Conservation (phyloP, 2,329 filamentous ascomycete species). For the Hypomyces perniciosus region DNA sequence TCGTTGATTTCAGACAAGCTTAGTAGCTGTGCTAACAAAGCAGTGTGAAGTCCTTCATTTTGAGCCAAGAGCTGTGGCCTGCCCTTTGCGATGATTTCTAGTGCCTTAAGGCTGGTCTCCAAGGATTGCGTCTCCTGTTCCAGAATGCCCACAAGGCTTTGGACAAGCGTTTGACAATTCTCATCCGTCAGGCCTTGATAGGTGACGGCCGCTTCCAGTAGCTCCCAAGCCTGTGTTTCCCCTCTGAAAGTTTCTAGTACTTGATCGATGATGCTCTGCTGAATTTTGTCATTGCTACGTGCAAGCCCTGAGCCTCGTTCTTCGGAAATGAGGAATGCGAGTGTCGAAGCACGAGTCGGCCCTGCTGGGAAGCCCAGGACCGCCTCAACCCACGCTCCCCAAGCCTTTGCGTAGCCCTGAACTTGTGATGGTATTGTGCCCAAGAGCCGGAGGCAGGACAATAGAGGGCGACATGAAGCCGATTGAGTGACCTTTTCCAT, state of each 20-base stretch:
- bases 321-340: constrained; percentile 44
- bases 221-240: constrained; percentile 31
- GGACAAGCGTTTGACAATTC: constrained; percentile 29
- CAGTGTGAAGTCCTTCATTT: constrained; percentile 41
- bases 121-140: constrained; percentile 23
- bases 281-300: constrained; percentile 35
- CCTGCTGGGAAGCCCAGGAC: constrained; percentile 31
- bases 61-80: constrained; percentile 39
- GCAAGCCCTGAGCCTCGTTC: constrained; percentile 34
- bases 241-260: constrained; percentile 35
- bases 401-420: constrained; percentile 35
- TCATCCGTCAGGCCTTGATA: constrained; percentile 35
- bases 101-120: constrained; percentile 33
- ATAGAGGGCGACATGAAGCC: constrained; percentile 59
- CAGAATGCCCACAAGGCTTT: constrained; percentile 27
- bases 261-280: constrained; percentile 39
- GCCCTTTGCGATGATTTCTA: constrained; percentile 44
- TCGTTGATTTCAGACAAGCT: constrained; percentile 47
- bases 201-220: constrained; percentile 44
- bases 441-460: constrained; percentile 58
- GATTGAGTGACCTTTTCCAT: constrained; percentile 58
- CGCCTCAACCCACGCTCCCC: constrained; percentile 38
- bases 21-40: constrained; percentile 47
- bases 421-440: constrained; percentile 36
- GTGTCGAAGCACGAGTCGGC: constrained; percentile 22